Evolutionary conservation across 805 yeast genomes (phyloP).

Genomic region (Wickerhamomyces queroliae): DNA sequence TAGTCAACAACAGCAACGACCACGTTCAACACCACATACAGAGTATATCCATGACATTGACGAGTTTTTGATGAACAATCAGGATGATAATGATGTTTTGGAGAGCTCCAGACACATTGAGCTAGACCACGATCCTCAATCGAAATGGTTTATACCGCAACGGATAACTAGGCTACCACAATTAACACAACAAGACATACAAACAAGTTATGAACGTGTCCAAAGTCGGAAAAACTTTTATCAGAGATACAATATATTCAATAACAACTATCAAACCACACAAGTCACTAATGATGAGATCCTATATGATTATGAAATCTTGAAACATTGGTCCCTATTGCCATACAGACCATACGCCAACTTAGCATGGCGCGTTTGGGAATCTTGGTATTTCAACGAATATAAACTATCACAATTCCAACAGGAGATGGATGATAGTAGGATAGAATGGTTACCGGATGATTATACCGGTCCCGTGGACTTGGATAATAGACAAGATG

Average conservation of each 20-base stretch:
- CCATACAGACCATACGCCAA: slow-evolving; percentile 21
- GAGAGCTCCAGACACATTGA: slow-evolving; percentile 7
- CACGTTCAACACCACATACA: slow-evolving; percentile 2
- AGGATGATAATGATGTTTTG: slow-evolving; percentile 12
- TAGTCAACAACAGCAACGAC: background rate
- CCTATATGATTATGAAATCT: slow-evolving; percentile 20
- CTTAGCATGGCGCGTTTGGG: slow-evolving; percentile 22
- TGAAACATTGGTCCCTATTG: slow-evolving; percentile 22
- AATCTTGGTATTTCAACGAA: slow-evolving; percentile 21
- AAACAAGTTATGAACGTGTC: slow-evolving; percentile 6
- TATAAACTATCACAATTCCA: slow-evolving; percentile 8
- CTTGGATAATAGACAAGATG: background rate
- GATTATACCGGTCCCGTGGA: slow-evolving; percentile 1
- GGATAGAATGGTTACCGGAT: slow-evolving; percentile 1
- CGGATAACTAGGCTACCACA: slow-evolving; percentile 1
- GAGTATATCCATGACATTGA: slow-evolving; percentile 16
- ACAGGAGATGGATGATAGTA: background rate
- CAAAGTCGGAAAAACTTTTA: slow-evolving; percentile 2
- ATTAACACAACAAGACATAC: slow-evolving; percentile 1
- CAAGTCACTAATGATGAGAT: slow-evolving; percentile 17
- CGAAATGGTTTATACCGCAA: slow-evolving; percentile 8
- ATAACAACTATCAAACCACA: background rate
- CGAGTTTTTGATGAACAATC: slow-evolving; percentile 11
- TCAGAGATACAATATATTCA: background rate
- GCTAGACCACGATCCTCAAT: background rate